A percentile compares a stretch with the other conserved stretches of the same genome.
Evolutionary conservation across 108 stramenopile genomes (phyloP).

Genomic region (Skeletonema marinoi): DNA sequence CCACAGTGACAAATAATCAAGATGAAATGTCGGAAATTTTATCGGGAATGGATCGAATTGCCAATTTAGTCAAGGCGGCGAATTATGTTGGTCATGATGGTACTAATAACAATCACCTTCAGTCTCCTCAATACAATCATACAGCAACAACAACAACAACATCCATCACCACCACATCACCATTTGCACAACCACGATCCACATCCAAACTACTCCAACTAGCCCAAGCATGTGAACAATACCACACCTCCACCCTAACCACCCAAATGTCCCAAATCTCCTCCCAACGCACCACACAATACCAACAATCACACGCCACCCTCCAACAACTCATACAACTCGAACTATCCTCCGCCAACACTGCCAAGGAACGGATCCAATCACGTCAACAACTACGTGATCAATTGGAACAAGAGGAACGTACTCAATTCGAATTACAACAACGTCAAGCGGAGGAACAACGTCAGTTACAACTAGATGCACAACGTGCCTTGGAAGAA

Average conservation of each 20-base stretch:
- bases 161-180: constrained; percentile 6
- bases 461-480: constrained; percentile 6
- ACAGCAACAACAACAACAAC: neutral
- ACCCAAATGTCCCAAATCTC: constrained; percentile 28
- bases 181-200: constrained; percentile 20
- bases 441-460: neutral
- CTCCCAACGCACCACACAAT: constrained; percentile 16
- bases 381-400: constrained; percentile 2
- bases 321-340: constrained; percentile 25
- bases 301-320: constrained; percentile 10
- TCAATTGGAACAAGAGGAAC: constrained; percentile 12
- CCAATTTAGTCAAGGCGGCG: constrained; percentile 41
- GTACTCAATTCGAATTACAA: constrained; percentile 3
- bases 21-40: constrained; percentile 5
- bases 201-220: constrained; percentile 42
- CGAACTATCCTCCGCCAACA: constrained; percentile 6
- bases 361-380: constrained; percentile 20
- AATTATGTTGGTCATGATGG: constrained; percentile 3
- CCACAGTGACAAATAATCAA: too few relatives aligned
- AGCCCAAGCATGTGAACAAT: constrained; percentile 18
- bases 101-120: neutral
- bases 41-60: constrained; percentile 48
- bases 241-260: constrained; percentile 24
- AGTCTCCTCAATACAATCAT: neutral
- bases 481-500: constrained; percentile 15